Evolutionary conservation across 2,329 filamentous ascomycete genomes (phyloP).

Genomic region (Hyphodiscus sp.): DNA sequence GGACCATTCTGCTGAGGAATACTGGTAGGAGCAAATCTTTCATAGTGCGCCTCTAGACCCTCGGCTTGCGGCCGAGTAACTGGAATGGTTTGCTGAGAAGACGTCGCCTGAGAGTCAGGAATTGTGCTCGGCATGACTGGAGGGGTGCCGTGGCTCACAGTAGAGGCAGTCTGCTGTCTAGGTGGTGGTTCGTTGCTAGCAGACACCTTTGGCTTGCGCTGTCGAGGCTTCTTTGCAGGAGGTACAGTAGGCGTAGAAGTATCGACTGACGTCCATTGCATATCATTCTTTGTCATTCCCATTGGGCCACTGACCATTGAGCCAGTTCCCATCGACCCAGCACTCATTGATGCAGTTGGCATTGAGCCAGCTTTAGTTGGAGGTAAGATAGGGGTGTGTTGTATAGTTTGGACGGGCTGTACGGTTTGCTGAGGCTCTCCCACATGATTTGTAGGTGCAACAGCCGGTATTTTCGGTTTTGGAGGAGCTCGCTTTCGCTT

Average conservation of each 20-base stretch:
- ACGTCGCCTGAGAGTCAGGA: conserved; percentile 22
- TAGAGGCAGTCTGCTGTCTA: conserved; percentile 22
- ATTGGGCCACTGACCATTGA: background rate
- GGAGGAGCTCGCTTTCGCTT: conserved; percentile 25
- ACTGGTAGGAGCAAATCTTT: conserved; percentile 22
- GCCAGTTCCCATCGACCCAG: too few species aligned
- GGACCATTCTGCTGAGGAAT: conserved; percentile 24
- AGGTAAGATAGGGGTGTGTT: conserved; percentile 7
- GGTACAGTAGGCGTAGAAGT: conserved; percentile 23
- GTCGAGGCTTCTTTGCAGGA: conserved; percentile 34
- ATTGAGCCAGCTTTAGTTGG: conserved; percentile 11
- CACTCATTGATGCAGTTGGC: too few species aligned
- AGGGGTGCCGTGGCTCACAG: conserved; percentile 25
- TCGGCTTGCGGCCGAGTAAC: conserved; percentile 26
- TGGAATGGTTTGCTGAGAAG: conserved; percentile 21
- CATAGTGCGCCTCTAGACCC: conserved; percentile 30
- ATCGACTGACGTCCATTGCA: conserved; percentile 25
- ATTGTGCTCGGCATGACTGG: conserved; percentile 24
- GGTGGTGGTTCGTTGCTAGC: conserved; percentile 19
- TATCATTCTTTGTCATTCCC: conserved; percentile 17
- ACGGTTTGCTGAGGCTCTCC: background rate
- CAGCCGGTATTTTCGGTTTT: conserved; percentile 19
- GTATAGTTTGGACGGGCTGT: conserved; percentile 1
- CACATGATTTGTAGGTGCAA: conserved; percentile 6
- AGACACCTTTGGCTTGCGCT: conserved; percentile 32